A percentile compares a stretch with the other conserved stretches of the same genome.
Conservation (phyloP, 2,329 filamentous ascomycete genomes). For the Monilinia laxa region DNA sequence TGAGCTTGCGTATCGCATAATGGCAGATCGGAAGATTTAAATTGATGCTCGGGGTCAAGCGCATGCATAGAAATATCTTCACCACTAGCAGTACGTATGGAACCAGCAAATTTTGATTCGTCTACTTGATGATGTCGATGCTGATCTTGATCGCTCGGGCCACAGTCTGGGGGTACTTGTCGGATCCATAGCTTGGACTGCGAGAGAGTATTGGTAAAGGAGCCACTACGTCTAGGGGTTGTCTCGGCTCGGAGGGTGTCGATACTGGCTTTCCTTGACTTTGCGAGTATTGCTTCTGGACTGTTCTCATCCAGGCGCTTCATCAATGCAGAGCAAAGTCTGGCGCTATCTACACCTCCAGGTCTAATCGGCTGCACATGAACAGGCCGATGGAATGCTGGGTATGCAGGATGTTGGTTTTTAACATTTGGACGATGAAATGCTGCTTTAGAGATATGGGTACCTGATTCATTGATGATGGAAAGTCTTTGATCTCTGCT, state of each 20-base stretch:
- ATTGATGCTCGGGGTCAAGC: slow-evolving; percentile 31
- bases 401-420: slow-evolving; percentile 37
- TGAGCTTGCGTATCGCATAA: slow-evolving; percentile 26
- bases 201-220: slow-evolving; percentile 25
- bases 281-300: slow-evolving; percentile 32
- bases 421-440: slow-evolving; percentile 35
- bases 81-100: slow-evolving; percentile 22
- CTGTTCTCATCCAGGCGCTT: slow-evolving; percentile 50
- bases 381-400: slow-evolving; percentile 28
- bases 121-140: slow-evolving; percentile 19
- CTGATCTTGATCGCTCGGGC: slow-evolving; percentile 12
- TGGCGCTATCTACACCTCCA: slow-evolving; percentile 52
- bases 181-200: slow-evolving; percentile 33
- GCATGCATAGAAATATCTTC: slow-evolving; percentile 29
- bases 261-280: slow-evolving; percentile 29
- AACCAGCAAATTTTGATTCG: slow-evolving; percentile 26
- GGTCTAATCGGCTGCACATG: slow-evolving; percentile 24
- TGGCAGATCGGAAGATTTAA: slow-evolving; percentile 28
- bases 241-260: slow-evolving; percentile 26
- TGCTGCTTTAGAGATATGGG: slow-evolving; percentile 46
- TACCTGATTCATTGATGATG: slow-evolving; percentile 59
- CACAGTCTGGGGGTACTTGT: slow-evolving; percentile 30
- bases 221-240: slow-evolving; percentile 27
- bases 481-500: slow-evolving; percentile 61
- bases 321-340: slow-evolving; percentile 65